Evolutionary conservation across 177 flowering plant species (phyloP), one percentile per base, ranked within the genome.

Genomic region (Tripterygium wilfordii): DNA sequence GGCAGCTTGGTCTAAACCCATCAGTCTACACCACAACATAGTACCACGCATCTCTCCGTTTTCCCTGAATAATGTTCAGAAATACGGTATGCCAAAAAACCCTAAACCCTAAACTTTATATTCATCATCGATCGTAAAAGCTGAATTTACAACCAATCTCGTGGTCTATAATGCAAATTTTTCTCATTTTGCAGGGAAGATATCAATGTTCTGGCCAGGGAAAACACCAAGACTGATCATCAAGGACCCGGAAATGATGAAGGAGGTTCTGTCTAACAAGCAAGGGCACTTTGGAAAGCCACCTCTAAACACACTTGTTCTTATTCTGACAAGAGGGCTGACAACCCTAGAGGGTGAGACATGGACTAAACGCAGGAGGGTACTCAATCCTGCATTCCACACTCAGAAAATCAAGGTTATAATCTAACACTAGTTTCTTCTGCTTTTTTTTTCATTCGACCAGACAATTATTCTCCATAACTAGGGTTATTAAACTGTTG

Each of bases 331-430:
- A 8, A 39, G 64, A 52, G 71, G 72, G 49, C 25, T 51, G 6
- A 33, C 74, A 7, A 43, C 58, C 43, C 48, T 62, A 30, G 68
- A 81, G 28, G 69, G 71, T 12, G 68, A 68, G 9, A 32, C 54
- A 41, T 65, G 80, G 83, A 65, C 64, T 13, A 54, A 41, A 41
- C 69, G 52, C 29, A 48, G 72, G 60, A 74, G 51, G 28, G 42
- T 74, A 5, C 49, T 71, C n/a, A 51, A 46, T 31, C 78, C 75
- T 15, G 79, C 79, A 25, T 77, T 73, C 42, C 72, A 70, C 47
- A 32, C 35, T 0, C 70, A 71, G 16, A 71, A 62, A 23, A 26
- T 71, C 0, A 69, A 72, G 74, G 72, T 72, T 3, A n/a, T n/a
- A 27, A 36, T 33, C 1, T 10, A 18, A 24, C 14, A 20, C 12